Percentiles rank a stretch among this genome's conserved stretches.
Evolutionary conservation across 495 filamentous ascomycete genomes (phyloP).

Genomic region (Neurospora sp.): DNA sequence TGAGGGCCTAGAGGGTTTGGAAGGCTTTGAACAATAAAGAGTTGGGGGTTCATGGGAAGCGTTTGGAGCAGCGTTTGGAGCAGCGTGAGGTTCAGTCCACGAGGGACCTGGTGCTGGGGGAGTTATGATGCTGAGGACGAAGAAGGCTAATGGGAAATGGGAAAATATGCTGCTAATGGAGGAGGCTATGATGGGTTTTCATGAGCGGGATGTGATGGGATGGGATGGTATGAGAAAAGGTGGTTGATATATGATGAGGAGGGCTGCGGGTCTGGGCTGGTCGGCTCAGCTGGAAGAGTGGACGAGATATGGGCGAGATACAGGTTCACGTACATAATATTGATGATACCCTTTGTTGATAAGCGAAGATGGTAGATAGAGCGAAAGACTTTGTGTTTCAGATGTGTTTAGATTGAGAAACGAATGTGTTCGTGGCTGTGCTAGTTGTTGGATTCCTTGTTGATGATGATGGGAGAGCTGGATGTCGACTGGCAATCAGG

Average conservation of each 20-base stretch:
- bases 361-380: neutral
- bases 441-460: neutral
- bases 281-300: neutral
- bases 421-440: neutral
- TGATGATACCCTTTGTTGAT: neutral
- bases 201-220: neutral
- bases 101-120: neutral
- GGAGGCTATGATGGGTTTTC: neutral
- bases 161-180: neutral
- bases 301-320: neutral
- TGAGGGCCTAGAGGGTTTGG: constrained; percentile 9
- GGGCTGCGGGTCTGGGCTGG: neutral
- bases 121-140: neutral
- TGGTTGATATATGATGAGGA: neutral
- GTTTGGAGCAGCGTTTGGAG: neutral
- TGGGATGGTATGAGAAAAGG: neutral
- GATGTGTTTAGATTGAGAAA: neutral
- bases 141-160: neutral
- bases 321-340: neutral
- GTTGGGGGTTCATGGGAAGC: neutral
- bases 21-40: neutral
- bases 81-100: neutral
- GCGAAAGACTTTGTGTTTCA: neutral
- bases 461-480: neutral
- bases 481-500: neutral